phyloP scores from a whole-genome alignment of 139 green algal species.

The Tetraselmis chui region DNA sequence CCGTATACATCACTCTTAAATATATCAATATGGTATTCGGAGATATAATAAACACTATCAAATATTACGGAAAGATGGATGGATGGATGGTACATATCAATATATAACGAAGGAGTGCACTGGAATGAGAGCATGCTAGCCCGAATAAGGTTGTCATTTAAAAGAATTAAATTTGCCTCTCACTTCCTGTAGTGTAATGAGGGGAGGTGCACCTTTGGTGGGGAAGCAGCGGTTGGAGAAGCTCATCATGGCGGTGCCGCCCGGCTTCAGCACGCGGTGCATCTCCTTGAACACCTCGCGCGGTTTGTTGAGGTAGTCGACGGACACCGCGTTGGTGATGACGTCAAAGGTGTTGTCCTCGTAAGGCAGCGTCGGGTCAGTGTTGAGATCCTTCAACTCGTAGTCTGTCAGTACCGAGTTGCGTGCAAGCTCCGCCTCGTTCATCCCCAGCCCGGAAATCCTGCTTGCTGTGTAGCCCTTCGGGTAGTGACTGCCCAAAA shows the following conservation, averaged over 20 bases:
- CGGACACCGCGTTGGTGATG: conserved; percentile 66
- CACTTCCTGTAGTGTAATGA: too few species aligned
- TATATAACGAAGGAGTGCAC: too few species aligned
- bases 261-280: conserved; percentile 74
- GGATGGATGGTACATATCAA: too few species aligned
- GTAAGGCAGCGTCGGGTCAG: conserved; percentile 67
- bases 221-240: conserved; percentile 91
- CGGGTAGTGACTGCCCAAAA: conserved; percentile 63
- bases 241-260: conserved; percentile 66
- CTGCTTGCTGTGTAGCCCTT: conserved; percentile 63
- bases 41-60: too few species aligned
- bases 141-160: too few species aligned
- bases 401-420: conserved; percentile 67
- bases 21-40: too few species aligned
- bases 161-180: too few species aligned
- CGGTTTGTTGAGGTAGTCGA: conserved; percentile 78
- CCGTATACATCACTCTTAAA: too few species aligned
- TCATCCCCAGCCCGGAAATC: conserved; percentile 75
- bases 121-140: too few species aligned
- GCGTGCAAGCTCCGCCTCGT: conserved; percentile 61
- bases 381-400: conserved; percentile 69
- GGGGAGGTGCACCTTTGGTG: conserved; percentile 55
- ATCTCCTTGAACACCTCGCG: conserved; percentile 75
- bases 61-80: too few species aligned
- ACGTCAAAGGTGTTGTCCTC: conserved; percentile 77